Percentiles rank a stretch among this genome's conserved stretches.
Evolutionary conservation across 2,329 filamentous ascomycete genomes (phyloP).

Genomic region (Colletotrichum sp.): DNA sequence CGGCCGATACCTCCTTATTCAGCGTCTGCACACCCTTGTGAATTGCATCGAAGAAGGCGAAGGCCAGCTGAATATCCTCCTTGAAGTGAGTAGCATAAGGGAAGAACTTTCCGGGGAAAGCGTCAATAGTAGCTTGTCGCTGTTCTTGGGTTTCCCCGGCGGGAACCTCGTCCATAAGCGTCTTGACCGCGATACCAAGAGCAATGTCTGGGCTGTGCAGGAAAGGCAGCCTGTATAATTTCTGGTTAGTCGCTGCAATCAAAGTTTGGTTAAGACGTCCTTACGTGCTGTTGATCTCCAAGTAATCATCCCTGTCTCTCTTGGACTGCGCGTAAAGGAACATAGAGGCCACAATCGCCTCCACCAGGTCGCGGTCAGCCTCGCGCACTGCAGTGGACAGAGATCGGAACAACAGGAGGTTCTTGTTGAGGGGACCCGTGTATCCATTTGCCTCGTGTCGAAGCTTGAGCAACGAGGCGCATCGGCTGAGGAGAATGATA

Average conservation of each 20-base stretch:
- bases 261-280: conserved; percentile 27
- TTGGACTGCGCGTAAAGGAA: conserved; percentile 81
- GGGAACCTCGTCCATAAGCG: conserved; percentile 75
- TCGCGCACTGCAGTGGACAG: conserved; percentile 80
- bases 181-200: conserved; percentile 80
- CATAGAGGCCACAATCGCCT: conserved; percentile 80
- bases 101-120: conserved; percentile 59
- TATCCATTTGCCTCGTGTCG: conserved; percentile 87
- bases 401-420: conserved; percentile 84
- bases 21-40: conserved; percentile 61
- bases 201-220: conserved; percentile 73
- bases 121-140: conserved; percentile 47
- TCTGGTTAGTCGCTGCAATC: conserved; percentile 23
- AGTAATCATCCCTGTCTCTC: conserved; percentile 68
- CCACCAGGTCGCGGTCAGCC: conserved; percentile 80
- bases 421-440: conserved; percentile 90
- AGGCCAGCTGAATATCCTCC: conserved; percentile 64
- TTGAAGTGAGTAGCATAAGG: conserved; percentile 61
- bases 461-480: conserved; percentile 82
- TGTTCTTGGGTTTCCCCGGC: conserved; percentile 56
- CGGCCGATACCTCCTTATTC: conserved; percentile 47
- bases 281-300: conserved; percentile 75
- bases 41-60: conserved; percentile 62
- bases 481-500: conserved; percentile 83
- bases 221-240: conserved; percentile 64